Base-by-base conservation (phyloP, 352 stramenopile species). In the Thalassiosira livingstoniorum region DNA sequence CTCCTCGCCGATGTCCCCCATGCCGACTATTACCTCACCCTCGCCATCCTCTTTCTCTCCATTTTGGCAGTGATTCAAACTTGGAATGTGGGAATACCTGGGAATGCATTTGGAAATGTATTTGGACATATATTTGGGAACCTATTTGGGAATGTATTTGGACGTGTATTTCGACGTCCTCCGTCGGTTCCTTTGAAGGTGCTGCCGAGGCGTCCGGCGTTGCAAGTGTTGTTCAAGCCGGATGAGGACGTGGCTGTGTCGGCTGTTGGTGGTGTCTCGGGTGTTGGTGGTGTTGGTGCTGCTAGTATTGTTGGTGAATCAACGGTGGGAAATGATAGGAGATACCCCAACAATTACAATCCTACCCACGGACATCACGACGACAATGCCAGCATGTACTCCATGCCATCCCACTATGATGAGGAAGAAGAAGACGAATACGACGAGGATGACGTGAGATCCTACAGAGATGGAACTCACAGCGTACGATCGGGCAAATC, bases 201-300 rank as follows among this genome's bases (percentile, higher is more conserved):
- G 43, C 77, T 94, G 10, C 90, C 90, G 2, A 37, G 60, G 55
- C 68, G 90, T 21, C 90, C 90, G 5, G 82, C 86, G 35, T 72
- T 94, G n/a, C 88, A 89, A 31, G 87, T 94, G 66, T 47, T 92
- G 23, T 94, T 94, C 72, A 90, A 92, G 66, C 90, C 90, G 15
- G 88, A 94, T 67, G 88, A 92, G 43, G 65, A 79, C 74, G 61
- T 75, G 2, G 53, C 61, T 62, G 53, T 43, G 21, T 35, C 66
- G 2, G 61, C 58, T 45, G 43, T 58, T 15, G 29, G 27, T 54
- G 21, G 80, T 25, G 43, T 42, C 21, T 37, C 63, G 29, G 21
- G 42, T 27, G 23, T 39, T 34, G 29, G 5, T 54, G 25, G 35
- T 21, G 35, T 21, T 43, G 10, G 53, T n/a, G n/a, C n/a, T n/a